Percentiles rank a stretch among this genome's conserved stretches.
phyloP scores from a whole-genome alignment of 2,329 filamentous ascomycete species.

The Venturia oleaginea region DNA sequence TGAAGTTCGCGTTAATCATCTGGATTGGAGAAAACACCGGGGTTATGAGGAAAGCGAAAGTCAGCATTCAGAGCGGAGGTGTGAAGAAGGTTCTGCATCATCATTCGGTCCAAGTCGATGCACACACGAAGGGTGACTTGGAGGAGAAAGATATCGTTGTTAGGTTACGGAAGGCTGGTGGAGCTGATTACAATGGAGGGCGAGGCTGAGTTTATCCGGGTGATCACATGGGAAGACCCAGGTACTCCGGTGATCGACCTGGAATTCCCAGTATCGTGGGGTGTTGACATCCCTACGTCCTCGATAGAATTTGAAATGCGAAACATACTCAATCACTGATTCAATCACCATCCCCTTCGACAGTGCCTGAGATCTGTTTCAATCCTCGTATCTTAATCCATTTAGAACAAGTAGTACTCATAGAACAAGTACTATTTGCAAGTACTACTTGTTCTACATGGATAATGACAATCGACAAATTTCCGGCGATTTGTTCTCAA shows the following conservation, averaged over 20 bases:
- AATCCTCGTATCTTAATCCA: no score
- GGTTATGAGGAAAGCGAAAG: slow-evolving; percentile 62
- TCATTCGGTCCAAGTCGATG: slow-evolving; percentile 57
- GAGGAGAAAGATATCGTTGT: slow-evolving; percentile 53
- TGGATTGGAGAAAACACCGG: slow-evolving; percentile 58
- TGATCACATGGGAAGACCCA: background rate
- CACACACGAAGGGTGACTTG: slow-evolving; percentile 50
- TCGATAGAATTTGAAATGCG: no score
- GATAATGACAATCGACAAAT: no score
- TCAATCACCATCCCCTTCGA: no score
- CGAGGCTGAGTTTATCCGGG: background rate
- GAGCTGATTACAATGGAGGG: slow-evolving; percentile 56
- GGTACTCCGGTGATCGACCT: background rate
- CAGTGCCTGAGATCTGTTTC: no score
- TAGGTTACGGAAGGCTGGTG: slow-evolving; percentile 55
- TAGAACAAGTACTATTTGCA: no score
- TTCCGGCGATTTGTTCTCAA: no score
- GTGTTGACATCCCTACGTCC: no score
- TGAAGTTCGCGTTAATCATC: slow-evolving; percentile 59
- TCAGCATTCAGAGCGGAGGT: slow-evolving; percentile 56
- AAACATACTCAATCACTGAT: no score
- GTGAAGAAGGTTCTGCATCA: slow-evolving; percentile 57
- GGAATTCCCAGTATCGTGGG: background rate
- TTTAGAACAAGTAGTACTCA: no score
- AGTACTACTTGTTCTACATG: no score